phyloP scores from a whole-genome alignment of 106 monocot species.

The Phalaenopsis aphrodite region DNA sequence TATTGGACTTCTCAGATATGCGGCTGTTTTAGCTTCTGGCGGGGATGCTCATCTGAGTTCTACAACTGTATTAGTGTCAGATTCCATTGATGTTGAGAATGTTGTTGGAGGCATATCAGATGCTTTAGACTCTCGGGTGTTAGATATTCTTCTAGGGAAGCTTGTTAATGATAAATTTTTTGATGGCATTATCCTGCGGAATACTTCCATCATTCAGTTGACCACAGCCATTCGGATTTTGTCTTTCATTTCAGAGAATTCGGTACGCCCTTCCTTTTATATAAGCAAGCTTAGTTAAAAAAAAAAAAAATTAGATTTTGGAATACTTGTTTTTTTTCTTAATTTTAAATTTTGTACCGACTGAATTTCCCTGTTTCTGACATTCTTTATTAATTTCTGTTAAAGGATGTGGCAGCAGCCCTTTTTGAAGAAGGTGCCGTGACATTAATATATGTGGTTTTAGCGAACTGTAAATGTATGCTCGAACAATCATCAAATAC shows the following conservation, averaged over 20 bases:
- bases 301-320: neutral
- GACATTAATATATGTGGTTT: conserved; percentile 73
- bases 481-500: conserved; percentile 82
- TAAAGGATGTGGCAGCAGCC: conserved; percentile 69
- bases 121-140: conserved; percentile 58
- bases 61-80: conserved; percentile 73
- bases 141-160: conserved; percentile 94
- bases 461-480: conserved; percentile 85
- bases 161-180: conserved; percentile 85
- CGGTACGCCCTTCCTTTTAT: conserved; percentile 31
- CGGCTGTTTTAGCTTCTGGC: conserved; percentile 94
- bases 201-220: conserved; percentile 75
- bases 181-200: conserved; percentile 59
- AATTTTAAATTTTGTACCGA: neutral
- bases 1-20: conserved; percentile 84
- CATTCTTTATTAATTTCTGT: conserved; percentile 8
- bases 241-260: conserved; percentile 80
- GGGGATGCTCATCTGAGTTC: conserved; percentile 92
- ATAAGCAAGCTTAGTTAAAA: neutral
- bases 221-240: conserved; percentile 86
- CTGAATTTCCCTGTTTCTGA: neutral
- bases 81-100: conserved; percentile 86
- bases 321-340: neutral
- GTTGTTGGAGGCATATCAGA: conserved; percentile 60
- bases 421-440: conserved; percentile 93